These are phyloP conservation scores for Carex littledalei DNA, from an alignment of 176 grass and related monocot genomes.

Conservation along the genomic window DNA sequence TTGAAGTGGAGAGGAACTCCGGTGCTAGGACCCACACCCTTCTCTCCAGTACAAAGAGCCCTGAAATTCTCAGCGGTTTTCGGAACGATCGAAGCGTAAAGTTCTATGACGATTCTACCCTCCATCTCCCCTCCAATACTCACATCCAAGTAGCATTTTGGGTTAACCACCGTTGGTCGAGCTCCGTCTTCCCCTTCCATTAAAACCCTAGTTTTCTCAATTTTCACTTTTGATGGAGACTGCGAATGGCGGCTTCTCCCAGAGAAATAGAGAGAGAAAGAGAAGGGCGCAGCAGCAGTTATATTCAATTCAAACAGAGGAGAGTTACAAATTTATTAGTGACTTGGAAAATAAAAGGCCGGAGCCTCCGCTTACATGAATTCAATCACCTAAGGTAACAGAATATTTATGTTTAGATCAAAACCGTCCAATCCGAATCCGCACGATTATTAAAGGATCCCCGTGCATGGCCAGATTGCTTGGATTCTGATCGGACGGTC, in stretches of 20 bases:
- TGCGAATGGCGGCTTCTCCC: conserved; percentile 26
- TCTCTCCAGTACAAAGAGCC: conserved; percentile 91
- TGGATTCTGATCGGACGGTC: no score
- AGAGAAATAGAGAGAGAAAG: background rate
- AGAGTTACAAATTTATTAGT: background rate
- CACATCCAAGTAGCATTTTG: conserved; percentile 75
- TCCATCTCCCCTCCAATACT: conserved; percentile 85
- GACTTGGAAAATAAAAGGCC: background rate
- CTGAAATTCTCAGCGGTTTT: conserved; percentile 92
- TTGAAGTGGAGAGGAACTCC: conserved; percentile 71
- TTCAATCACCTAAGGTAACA: no score
- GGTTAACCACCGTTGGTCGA: conserved; percentile 31
- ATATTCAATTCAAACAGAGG: conserved; percentile 48
- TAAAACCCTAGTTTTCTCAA: conserved; percentile 32
- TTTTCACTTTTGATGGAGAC: background rate
- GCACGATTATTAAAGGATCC: no score
- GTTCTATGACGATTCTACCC: conserved; percentile 81
- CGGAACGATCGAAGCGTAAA: conserved; percentile 56
- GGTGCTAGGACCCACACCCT: conserved; percentile 46
- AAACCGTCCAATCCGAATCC: no score
- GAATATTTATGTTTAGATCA: no score
- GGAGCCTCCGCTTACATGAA: background rate
- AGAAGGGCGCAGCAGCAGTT: background rate
- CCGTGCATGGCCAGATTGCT: no score
- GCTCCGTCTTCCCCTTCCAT: background rate